Conservation (phyloP, 2,329 filamentous ascomycete genomes). For the Colletotrichum noveboracense region DNA sequence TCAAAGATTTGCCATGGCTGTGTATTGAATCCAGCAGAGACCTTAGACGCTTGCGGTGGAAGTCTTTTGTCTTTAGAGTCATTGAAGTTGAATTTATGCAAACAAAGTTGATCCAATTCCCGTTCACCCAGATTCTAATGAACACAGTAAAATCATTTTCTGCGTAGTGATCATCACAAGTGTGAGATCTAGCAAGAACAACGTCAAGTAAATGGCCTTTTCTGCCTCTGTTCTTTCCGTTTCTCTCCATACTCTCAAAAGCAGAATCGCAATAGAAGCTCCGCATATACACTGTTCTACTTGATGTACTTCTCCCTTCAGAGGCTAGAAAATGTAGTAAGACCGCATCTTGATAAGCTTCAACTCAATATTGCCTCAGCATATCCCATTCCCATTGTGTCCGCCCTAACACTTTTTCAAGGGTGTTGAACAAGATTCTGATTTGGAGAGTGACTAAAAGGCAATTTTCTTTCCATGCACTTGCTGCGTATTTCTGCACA, state of each 20-base stretch:
- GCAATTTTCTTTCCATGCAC: rapidly evolving
- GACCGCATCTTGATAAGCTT: neutral
- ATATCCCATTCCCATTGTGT: neutral
- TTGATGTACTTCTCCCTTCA: neutral
- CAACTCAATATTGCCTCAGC: neutral
- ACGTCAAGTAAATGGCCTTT: neutral
- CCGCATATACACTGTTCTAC: rapidly evolving
- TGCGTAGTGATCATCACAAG: neutral
- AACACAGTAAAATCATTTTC: too few species aligned
- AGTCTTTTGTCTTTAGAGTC: neutral
- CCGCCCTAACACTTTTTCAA: neutral
- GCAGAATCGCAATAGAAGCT: neutral
- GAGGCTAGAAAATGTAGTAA: neutral
- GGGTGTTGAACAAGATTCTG: neutral
- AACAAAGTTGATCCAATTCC: neutral
- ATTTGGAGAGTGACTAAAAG: neutral
- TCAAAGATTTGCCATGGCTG: neutral
- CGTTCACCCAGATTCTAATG: neutral
- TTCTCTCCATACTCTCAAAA: neutral
- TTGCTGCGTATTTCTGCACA: neutral
- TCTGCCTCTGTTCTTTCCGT: neutral
- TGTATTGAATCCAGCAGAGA: neutral
- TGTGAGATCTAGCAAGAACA: neutral
- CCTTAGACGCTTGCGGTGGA: neutral
- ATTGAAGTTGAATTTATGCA: neutral